Evolutionary conservation across 2,329 filamentous ascomycete species (phyloP).

Genomic region (Ceratocystis variospora): DNA sequence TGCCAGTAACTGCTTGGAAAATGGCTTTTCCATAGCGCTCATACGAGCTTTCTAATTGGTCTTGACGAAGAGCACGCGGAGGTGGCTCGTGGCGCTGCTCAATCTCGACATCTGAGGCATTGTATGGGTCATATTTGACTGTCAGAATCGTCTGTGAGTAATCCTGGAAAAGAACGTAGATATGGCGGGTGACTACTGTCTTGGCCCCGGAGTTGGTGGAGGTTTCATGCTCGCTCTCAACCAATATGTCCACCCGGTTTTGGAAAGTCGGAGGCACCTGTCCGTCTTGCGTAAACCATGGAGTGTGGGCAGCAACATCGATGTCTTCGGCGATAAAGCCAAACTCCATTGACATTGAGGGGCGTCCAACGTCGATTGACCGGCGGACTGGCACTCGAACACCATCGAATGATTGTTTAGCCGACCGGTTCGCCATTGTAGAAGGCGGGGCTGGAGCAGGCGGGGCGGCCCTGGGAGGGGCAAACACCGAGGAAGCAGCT

Average conservation of each 20-base stretch:
- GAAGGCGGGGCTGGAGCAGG: constrained; percentile 23
- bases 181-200: constrained; percentile 59
- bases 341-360: constrained; percentile 54
- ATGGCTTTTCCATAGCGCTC: constrained; percentile 69
- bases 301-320: constrained; percentile 57
- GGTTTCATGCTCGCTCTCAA: constrained; percentile 66
- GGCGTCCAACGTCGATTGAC: constrained; percentile 64
- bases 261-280: constrained; percentile 70
- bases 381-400: constrained; percentile 35
- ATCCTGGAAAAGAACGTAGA: constrained; percentile 84
- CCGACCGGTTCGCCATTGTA: constrained; percentile 23
- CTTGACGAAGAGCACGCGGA: constrained; percentile 69
- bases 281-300: constrained; percentile 80
- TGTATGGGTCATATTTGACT: constrained; percentile 60
- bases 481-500: neutral
- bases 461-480: constrained; percentile 21
- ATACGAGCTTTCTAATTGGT: constrained; percentile 81
- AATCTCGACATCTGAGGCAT: constrained; percentile 57
- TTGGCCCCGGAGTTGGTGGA: constrained; percentile 56
- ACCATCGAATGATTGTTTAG: constrained; percentile 52
- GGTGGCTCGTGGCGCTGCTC: constrained; percentile 81
- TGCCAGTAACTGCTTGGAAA: constrained; percentile 51
- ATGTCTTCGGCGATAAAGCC: constrained; percentile 81
- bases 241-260: constrained; percentile 67
- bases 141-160: constrained; percentile 91